phyloP scores from a whole-genome alignment of 495 filamentous ascomycete species.

The Talaromyces wortmannii region DNA sequence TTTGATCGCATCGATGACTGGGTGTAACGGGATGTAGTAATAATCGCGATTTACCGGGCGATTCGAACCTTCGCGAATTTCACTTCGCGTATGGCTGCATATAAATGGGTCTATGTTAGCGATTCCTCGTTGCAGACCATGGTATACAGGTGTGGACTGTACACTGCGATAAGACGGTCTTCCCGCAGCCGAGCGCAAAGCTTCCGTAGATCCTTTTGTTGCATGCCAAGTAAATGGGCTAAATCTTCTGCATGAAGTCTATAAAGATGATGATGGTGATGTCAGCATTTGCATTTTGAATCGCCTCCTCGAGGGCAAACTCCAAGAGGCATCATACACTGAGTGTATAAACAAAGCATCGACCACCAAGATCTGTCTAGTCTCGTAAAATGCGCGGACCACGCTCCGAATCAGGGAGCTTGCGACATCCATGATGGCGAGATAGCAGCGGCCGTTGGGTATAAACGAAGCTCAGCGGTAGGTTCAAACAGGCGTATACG shows the following conservation, averaged over 20 bases:
- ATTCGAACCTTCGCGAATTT: constrained; percentile 71
- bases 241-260: constrained; percentile 84
- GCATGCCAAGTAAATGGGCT: constrained; percentile 75
- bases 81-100: constrained; percentile 65
- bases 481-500: no score
- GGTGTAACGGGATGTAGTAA: constrained; percentile 94
- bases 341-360: constrained; percentile 92
- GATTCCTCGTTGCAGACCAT: not conserved
- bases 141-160: constrained; percentile 15
- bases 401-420: constrained; percentile 83
- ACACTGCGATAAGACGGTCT: constrained; percentile 79
- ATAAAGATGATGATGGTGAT: constrained; percentile 2
- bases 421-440: constrained; percentile 66
- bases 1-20: constrained; percentile 93
- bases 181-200: constrained; percentile 77
- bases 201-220: constrained; percentile 82
- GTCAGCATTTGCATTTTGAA: constrained; percentile 13
- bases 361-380: constrained; percentile 78
- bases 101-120: constrained; percentile 7
- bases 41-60: constrained; percentile 81
- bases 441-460: no score
- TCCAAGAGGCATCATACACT: constrained; percentile 45
- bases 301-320: not conserved
- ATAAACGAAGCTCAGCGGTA: no score
- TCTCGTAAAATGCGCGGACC: constrained; percentile 87